These are phyloP conservation scores for Akanthomyces uredinophilus DNA, from an alignment of 2,329 filamentous ascomycete species.

Conservation along the genomic window DNA sequence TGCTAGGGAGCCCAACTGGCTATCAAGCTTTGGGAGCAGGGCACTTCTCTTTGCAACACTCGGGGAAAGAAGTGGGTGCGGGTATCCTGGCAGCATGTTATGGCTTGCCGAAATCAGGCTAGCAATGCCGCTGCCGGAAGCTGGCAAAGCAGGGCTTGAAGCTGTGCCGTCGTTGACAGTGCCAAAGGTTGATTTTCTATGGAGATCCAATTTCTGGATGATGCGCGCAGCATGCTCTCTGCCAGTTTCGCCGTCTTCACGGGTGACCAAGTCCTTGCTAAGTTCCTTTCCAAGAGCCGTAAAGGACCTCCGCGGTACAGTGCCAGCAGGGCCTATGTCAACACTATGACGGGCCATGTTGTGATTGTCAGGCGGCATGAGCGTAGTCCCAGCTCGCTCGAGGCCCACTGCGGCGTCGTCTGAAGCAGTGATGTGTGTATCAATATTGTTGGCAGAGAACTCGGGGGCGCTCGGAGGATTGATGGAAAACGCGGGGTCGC, in stretches of 20 bases:
- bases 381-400: slow-evolving; percentile 62
- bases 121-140: slow-evolving; percentile 63
- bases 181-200: slow-evolving; percentile 68
- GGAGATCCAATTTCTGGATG: slow-evolving; percentile 87
- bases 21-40: slow-evolving; percentile 38
- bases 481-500: slow-evolving; percentile 83
- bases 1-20: slow-evolving; percentile 60
- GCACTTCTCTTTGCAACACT: slow-evolving; percentile 24
- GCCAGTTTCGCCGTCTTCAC: slow-evolving; percentile 67
- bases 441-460: slow-evolving; percentile 75
- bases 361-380: slow-evolving; percentile 57
- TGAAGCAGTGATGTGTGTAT: slow-evolving; percentile 56
- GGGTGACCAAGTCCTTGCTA: slow-evolving; percentile 24
- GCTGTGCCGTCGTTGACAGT: slow-evolving; percentile 30
- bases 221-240: slow-evolving; percentile 81
- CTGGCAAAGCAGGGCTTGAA: slow-evolving; percentile 33
- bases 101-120: slow-evolving; percentile 83
- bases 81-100: slow-evolving; percentile 63
- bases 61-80: slow-evolving; percentile 27
- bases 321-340: slow-evolving; percentile 53
- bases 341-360: slow-evolving; percentile 60
- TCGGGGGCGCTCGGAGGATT: slow-evolving; percentile 83
- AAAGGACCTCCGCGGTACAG: slow-evolving; percentile 45
- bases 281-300: slow-evolving; percentile 45
- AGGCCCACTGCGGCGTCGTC: slow-evolving; percentile 38